Base-by-base conservation (phyloP, 176 grass and related monocot species). In the Carex kokanica region DNA sequence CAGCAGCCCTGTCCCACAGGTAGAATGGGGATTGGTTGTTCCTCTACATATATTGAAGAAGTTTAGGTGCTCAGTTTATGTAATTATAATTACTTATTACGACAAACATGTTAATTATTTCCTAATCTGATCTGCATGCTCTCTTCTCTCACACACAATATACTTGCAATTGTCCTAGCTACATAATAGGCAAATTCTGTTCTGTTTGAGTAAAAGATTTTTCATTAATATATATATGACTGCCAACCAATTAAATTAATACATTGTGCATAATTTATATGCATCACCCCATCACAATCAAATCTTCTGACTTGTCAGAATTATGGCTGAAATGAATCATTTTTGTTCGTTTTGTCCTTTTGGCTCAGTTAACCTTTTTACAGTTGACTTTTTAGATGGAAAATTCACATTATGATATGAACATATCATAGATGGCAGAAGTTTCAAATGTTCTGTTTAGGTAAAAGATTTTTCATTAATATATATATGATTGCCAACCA, bases 21-120 rank as follows among this genome's bases (percentile, higher is more conserved):
- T 55, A 55, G 38, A 71, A 32, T 34, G 1, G 23, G 21, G 23
- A 53, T 58, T 3, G 32, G 43, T 79, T 58, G 29, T 32, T 47
- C 52, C 18, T 77, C n/a, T 77, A 34, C 57, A 17, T 79, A 52
- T 59, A 59, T 79, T 13, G 31, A 75, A 79, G 21, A 79, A 79
- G 54, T 58, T 47, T 47, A 20, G 10, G 18, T 25, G 65, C 32
- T 40, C 15, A 68, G 5, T 40, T 68, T 14, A 40, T 68, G 31
- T 68, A 40, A 17, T 68, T 68, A 68, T 68, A 68, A 40, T 16
- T 68, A n/a, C 27, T 32, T 67, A 11, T 67, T 31, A 4, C 29
- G 64, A 67, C 40, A 47, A 21, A 12, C 2, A 8, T 68, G 65
- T 68, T 68, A 34, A 68, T 68, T 72, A 34, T 71, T 71, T 43